Evolutionary conservation across 192 early-diverging fungal genomes (phyloP), one percentile per base, ranked within the genome.

Genomic region (Coemansia sp.): DNA sequence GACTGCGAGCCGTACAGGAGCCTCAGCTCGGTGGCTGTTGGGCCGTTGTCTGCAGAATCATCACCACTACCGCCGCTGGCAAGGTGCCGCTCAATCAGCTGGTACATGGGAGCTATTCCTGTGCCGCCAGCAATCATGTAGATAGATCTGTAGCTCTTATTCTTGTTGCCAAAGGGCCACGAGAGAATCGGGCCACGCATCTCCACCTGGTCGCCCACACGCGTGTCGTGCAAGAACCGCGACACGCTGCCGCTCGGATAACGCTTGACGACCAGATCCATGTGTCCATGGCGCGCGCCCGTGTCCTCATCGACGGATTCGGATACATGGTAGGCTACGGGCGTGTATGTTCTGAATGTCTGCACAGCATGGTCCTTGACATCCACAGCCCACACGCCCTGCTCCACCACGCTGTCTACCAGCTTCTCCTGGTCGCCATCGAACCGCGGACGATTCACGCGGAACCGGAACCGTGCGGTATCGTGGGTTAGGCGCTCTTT

Each of bases 31-130:
- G 79, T 87, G n/a, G 57, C 23, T 23, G 64, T 69, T 58, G 86
- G 83, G 4, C 59, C 45, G 0, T 81, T 66, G 43, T 88, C 65
- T 2, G 4, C 19, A 13, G 52, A 23, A 26, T 54, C n/a, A n/a
- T n/a, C n/a, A n/a, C n/a, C 52, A 0, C 23, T 19, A 3, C 26
- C 3, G 0, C 26, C 3, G 26, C 26, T 26, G 13, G 64, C 58
- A 19, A 91, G 64, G 16, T 84, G 78, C 4, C 70, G 76, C 21
- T 82, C 74, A 6, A 88, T 86, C 12, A 90, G 69, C 66, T 89
- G 86, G 68, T 88, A 84, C 81, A 93, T 86, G 41, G 90, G 90
- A 5, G 91, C 86, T 19, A 91, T 87, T n/a, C 91, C 91, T 3
- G 91, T 91, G n/a, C 91, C 91, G 71, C 91, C 91, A 48, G 90